These are phyloP conservation scores for Fistulifera pelliculosa DNA, from an alignment of 108 stramenopile species.

Conservation along the genomic window DNA sequence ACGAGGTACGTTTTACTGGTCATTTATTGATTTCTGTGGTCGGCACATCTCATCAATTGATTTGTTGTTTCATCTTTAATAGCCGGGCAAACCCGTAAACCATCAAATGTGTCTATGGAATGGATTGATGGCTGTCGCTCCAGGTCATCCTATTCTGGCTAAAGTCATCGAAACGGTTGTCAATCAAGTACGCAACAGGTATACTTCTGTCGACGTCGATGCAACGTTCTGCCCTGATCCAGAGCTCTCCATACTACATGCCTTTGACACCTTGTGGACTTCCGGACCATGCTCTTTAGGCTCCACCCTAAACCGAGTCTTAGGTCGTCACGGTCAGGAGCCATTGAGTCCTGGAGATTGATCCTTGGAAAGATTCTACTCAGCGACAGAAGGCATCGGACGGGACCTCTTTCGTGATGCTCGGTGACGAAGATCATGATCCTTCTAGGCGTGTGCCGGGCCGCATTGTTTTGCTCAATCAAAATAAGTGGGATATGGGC, in stretches of 20 bases:
- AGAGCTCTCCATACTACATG: conserved; percentile 60
- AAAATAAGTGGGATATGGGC: conserved; percentile 85
- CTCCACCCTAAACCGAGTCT: conserved; percentile 53
- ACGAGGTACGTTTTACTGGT: conserved; percentile 34
- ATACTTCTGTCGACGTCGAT: conserved; percentile 69
- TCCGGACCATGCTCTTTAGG: conserved; percentile 79
- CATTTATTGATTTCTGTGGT: conserved; percentile 71
- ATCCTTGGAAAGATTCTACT: conserved; percentile 28
- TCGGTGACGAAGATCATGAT: conserved; percentile 8
- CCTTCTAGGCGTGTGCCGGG: conserved; percentile 48
- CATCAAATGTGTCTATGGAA: conserved; percentile 81
- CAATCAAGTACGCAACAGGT: conserved; percentile 77
- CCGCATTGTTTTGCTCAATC: conserved; percentile 59
- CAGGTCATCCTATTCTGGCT: conserved; percentile 75
- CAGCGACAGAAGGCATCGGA: conserved; percentile 13
- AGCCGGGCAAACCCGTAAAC: conserved; percentile 46
- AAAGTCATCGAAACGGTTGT: conserved; percentile 74
- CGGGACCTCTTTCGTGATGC: conserved; percentile 26
- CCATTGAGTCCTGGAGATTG: conserved; percentile 60
- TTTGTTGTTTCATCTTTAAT: conserved; percentile 71
- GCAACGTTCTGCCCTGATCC: conserved; percentile 60
- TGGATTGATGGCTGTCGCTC: conserved; percentile 78
- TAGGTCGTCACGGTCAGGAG: conserved; percentile 65
- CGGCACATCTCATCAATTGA: conserved; percentile 54
- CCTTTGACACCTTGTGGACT: conserved; percentile 67